Percentiles rank a stretch among this genome's conserved stretches.
phyloP scores from a whole-genome alignment of 2,329 filamentous ascomycete species.

The Onygenales sp. region DNA sequence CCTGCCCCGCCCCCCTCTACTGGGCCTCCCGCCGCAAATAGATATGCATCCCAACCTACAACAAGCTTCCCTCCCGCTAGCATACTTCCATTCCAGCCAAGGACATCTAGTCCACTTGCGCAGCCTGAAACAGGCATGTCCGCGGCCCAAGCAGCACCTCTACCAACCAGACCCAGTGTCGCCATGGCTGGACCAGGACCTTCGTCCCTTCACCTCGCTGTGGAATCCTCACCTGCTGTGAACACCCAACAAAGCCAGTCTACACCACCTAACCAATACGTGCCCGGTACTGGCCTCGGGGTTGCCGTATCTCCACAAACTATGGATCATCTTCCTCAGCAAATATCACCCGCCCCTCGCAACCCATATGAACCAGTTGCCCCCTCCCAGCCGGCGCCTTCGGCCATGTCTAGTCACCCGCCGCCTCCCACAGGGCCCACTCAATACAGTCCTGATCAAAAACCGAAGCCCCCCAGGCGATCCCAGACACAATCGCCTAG shows the following conservation, averaged over 20 bases:
- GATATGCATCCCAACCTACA: slow-evolving; percentile 33
- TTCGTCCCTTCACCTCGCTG: background rate
- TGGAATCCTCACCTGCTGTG: slow-evolving; percentile 1
- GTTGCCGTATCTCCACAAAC: background rate
- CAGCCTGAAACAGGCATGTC: slow-evolving; percentile 36
- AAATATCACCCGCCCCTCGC: background rate
- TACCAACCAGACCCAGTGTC: background rate
- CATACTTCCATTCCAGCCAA: slow-evolving; percentile 48
- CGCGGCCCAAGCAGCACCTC: slow-evolving; percentile 12
- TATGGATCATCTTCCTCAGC: background rate
- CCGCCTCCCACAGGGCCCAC: background rate
- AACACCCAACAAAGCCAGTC: background rate
- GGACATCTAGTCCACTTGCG: slow-evolving; percentile 56
- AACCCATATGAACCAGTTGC: background rate
- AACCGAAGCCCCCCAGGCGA: slow-evolving; percentile 35
- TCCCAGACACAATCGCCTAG: slow-evolving; percentile 53
- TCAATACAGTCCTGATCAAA: slow-evolving; percentile 1
- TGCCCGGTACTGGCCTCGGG: background rate
- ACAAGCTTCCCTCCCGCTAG: slow-evolving; percentile 12
- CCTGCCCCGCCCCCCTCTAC: slow-evolving; percentile 34
- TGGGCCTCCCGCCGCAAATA: slow-evolving; percentile 20
- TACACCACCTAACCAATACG: background rate
- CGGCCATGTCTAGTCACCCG: background rate
- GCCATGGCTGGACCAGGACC: background rate
- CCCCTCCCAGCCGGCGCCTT: background rate